Conservation (phyloP, 768 basidiomycete genomes). For the Lentinus tigrinus region DNA sequence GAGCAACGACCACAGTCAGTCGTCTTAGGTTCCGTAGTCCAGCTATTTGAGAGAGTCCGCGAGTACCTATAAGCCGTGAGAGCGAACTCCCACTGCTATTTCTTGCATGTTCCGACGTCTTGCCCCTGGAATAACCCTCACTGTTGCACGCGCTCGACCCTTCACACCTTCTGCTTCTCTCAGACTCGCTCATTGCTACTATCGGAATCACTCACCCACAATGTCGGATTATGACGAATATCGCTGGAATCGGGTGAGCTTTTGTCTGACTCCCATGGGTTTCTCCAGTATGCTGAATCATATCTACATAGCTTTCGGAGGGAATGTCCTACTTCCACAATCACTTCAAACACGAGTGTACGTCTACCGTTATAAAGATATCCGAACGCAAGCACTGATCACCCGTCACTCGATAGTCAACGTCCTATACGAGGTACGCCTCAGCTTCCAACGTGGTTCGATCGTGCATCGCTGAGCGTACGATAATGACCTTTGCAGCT, state of each 20-base stretch:
- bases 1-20: not conserved
- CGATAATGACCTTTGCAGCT: constrained; percentile 31
- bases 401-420: constrained; percentile 34
- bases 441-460: not conserved
- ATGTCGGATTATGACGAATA: constrained; percentile 21
- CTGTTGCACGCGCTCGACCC: not conserved
- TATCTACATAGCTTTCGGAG: constrained; percentile 19
- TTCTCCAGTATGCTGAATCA: too few relatives aligned
- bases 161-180: not conserved
- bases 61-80: not conserved
- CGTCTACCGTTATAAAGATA: constrained; percentile 12
- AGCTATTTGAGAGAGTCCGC: too few relatives aligned
- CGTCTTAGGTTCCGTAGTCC: too few relatives aligned
- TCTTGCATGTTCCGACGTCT: not conserved
- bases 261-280: too few relatives aligned
- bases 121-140: not conserved
- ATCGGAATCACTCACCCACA: not conserved
- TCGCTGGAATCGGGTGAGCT: constrained; percentile 22
- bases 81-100: not conserved
- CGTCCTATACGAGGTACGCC: constrained; percentile 41
- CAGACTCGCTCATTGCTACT: not conserved
- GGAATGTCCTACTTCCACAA: constrained; percentile 26
- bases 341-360: constrained; percentile 50
- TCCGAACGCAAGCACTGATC: not conserved
- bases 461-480: not conserved